Evolutionary conservation across 768 basidiomycete genomes (phyloP).

Genomic region (Phaeotremella fagi): DNA sequence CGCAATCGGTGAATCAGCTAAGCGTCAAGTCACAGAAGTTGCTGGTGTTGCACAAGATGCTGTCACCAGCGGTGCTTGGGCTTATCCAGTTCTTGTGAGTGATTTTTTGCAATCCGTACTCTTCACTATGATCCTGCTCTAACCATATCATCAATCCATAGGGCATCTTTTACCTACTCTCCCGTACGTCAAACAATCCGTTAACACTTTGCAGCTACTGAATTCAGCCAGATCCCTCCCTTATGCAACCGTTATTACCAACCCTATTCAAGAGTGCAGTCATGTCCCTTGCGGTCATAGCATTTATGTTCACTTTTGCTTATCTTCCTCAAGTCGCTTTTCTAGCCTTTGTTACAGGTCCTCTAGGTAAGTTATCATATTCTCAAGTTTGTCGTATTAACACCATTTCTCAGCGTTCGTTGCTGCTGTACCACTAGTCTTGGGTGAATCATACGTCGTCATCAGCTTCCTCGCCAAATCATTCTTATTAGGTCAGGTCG

Average conservation of each 20-base stretch:
- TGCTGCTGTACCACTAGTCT: slow-evolving; percentile 54
- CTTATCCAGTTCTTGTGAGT: slow-evolving; percentile 42
- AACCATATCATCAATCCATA: slow-evolving; percentile 6
- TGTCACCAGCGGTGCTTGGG: slow-evolving; percentile 41
- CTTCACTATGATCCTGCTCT: background rate
- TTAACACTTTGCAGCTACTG: background rate
- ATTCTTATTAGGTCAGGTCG: slow-evolving; percentile 52
- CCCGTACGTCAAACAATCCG: slow-evolving; percentile 18
- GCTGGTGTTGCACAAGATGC: slow-evolving; percentile 34
- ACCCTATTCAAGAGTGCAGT: slow-evolving; percentile 38
- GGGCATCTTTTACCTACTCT: slow-evolving; percentile 42
- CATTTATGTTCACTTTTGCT: slow-evolving; percentile 51
- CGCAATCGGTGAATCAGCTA: slow-evolving; percentile 24
- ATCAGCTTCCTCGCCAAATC: slow-evolving; percentile 53
- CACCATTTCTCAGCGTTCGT: slow-evolving; percentile 49
- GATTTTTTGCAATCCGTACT: background rate
- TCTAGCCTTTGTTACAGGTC: slow-evolving; percentile 61
- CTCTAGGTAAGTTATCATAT: slow-evolving; percentile 56
- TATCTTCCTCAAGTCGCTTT: slow-evolving; percentile 66
- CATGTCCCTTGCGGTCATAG: slow-evolving; percentile 39
- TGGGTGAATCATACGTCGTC: slow-evolving; percentile 52
- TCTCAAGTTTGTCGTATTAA: background rate
- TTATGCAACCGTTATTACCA: slow-evolving; percentile 38
- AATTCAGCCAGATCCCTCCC: slow-evolving; percentile 33
- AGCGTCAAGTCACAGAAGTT: slow-evolving; percentile 35